phyloP scores from a whole-genome alignment of 495 filamentous ascomycete genomes.

The Talaromyces stipitatus region DNA sequence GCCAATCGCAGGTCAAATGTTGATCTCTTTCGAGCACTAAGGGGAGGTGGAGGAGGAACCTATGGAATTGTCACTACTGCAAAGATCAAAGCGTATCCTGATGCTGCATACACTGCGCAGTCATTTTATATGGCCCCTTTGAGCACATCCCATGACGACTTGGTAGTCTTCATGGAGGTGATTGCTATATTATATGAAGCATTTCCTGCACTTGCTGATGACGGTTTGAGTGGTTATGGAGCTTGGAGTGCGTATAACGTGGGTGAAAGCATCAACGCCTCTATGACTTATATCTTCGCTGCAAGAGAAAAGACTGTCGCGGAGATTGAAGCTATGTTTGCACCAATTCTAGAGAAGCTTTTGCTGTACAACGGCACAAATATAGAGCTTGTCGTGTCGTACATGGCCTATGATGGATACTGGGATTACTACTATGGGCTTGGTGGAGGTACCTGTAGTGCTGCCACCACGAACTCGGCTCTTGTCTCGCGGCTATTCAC shows the following conservation, averaged over 20 bases:
- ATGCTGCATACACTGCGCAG: not conserved
- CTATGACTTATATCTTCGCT: not conserved
- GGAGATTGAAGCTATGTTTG: not conserved
- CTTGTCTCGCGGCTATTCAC: not conserved
- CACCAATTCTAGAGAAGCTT: not conserved
- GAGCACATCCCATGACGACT: slow-evolving; percentile 14
- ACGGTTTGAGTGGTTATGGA: not conserved
- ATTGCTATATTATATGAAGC: slow-evolving; percentile 24
- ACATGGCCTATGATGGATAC: not conserved
- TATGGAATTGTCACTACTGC: slow-evolving; percentile 32
- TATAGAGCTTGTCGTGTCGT: not conserved
- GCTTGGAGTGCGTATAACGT: not conserved
- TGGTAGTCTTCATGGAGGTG: slow-evolving; percentile 26
- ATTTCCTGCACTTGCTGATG: not conserved
- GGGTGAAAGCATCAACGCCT: not conserved
- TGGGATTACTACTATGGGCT: not conserved
- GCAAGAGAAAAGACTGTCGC: not conserved
- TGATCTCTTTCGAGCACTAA: slow-evolving; percentile 47
- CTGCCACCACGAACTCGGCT: not conserved
- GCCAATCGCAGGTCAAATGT: slow-evolving; percentile 23
- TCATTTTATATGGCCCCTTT: not conserved
- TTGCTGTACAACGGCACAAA: not conserved
- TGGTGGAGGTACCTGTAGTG: not conserved
- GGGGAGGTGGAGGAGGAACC: slow-evolving; percentile 19
- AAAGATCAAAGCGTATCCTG: not conserved